Evolutionary conservation across 352 stramenopile species (phyloP), one percentile per base, ranked within the genome.

Genomic region (Phytophthora cryptogea): DNA sequence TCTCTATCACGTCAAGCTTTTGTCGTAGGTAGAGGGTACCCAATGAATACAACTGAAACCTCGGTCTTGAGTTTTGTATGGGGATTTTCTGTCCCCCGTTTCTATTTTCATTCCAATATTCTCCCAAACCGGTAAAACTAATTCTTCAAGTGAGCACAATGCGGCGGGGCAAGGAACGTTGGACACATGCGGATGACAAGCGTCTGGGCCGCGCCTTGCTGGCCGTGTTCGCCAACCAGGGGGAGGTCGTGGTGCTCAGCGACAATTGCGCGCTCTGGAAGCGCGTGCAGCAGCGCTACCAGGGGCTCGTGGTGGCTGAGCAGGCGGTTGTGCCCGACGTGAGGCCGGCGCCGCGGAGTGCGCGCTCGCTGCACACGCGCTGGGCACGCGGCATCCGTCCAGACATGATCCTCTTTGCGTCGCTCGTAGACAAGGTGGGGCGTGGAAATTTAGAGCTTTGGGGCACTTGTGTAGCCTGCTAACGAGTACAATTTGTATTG

Each of bases 181-280:
- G 66, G 66, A 70, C 66, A 39, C 60, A 74, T 13, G 66, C 49
- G 26, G 66, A 74, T 50, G 66, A 74, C 42, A 55, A 63, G 46
- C 66, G 66, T 10, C 51, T 74, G 39, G 54, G 54, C 16, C 60
- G 56, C 26, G 66, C 66, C 10, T 27, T 74, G 30, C 55, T 74
- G 35, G 54, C 39, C 10, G 66, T 74, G 40, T 74, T 67, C 42
- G 50, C 43, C 33, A 58, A 32, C 20, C 50, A 60, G 3, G 66
- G n/a, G 20, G 54, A 74, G 3, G 46, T 35, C 0, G 51, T 70
- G 8, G 40, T 74, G 53, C 46, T 66, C 10, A 74, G 66, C 42
- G 61, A 70, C 30, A 70, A 61, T 17, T 61, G 59, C 28, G 54
- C 54, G 45, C 60, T 70, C 9, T 73, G 65, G 65, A 73, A 59